phyloP scores from a whole-genome alignment of 2,329 filamentous ascomycete genomes.

The Ophiocordyceps camponoti-saundersi region DNA sequence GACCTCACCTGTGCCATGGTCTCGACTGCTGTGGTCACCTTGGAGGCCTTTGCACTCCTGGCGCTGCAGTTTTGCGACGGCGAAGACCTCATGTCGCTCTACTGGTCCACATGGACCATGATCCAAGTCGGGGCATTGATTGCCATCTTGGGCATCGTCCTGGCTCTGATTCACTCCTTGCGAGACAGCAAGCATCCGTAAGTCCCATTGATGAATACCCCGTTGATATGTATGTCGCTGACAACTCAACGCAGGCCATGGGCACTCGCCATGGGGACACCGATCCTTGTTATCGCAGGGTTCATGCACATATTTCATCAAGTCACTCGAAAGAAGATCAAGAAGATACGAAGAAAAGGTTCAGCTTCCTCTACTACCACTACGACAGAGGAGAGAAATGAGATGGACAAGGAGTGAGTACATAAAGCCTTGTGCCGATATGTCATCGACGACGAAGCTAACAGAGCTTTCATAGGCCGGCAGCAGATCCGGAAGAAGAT shows the following conservation, averaged over 20 bases:
- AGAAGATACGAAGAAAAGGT: slow-evolving; percentile 11
- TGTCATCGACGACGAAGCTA: neutral
- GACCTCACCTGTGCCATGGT: slow-evolving; percentile 25
- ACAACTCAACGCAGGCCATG: slow-evolving; percentile 21
- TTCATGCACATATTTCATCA: slow-evolving; percentile 30
- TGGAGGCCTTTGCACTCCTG: slow-evolving; percentile 36
- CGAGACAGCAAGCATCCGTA: slow-evolving; percentile 33
- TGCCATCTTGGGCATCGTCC: slow-evolving; percentile 38
- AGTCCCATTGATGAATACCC: slow-evolving; percentile 8
- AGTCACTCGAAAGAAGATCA: slow-evolving; percentile 18
- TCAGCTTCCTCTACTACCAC: slow-evolving; percentile 2
- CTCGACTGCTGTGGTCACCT: slow-evolving; percentile 26
- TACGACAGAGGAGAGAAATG: slow-evolving; percentile 7
- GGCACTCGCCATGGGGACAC: slow-evolving; percentile 42
- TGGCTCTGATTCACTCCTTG: slow-evolving; percentile 33
- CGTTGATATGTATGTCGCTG: neutral
- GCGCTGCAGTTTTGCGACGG: slow-evolving; percentile 42
- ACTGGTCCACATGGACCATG: slow-evolving; percentile 46
- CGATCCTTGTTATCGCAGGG: slow-evolving; percentile 40
- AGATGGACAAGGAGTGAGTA: slow-evolving; percentile 26
- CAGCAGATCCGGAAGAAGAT: slow-evolving; percentile 8
- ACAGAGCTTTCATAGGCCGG: slow-evolving; percentile 9
- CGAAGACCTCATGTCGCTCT: slow-evolving; percentile 40
- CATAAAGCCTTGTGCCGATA: too few species aligned
- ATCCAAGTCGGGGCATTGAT: slow-evolving; percentile 40